Conservation (phyloP, 768 basidiomycete genomes). For the Rhodotorula diobovata region DNA sequence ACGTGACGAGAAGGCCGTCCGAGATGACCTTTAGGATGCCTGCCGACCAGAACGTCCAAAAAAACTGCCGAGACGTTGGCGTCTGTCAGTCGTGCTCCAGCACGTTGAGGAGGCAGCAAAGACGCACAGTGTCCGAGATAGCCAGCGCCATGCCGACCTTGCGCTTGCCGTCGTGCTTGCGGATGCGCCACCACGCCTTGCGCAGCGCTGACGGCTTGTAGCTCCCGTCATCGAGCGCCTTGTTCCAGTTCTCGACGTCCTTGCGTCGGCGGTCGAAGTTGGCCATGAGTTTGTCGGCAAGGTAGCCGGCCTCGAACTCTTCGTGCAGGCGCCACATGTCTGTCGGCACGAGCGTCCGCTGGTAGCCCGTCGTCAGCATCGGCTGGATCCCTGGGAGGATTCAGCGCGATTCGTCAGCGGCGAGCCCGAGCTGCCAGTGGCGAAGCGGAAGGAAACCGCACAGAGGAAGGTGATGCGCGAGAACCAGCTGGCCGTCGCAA, state of each 20-base stretch:
- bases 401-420: neutral
- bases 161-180: constrained; percentile 63
- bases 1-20: constrained; percentile 68
- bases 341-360: constrained; percentile 64
- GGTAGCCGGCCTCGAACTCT: constrained; percentile 53
- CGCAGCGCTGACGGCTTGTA: constrained; percentile 55
- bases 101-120: neutral
- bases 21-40: constrained; percentile 64
- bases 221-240: constrained; percentile 61
- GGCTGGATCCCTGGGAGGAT: constrained; percentile 46
- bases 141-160: constrained; percentile 58
- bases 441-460: neutral
- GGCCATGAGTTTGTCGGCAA: constrained; percentile 58
- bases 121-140: constrained; percentile 40
- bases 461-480: constrained; percentile 57
- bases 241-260: constrained; percentile 65
- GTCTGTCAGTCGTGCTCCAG: neutral
- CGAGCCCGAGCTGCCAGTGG: constrained; percentile 52
- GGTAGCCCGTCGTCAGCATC: constrained; percentile 23
- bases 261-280: constrained; percentile 56
- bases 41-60: constrained; percentile 71
- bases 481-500: constrained; percentile 58
- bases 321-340: constrained; percentile 68
- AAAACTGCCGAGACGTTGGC: constrained; percentile 55
- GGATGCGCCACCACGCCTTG: constrained; percentile 59